Percentiles rank a stretch among this genome's conserved stretches.
Evolutionary conservation across 1,284 basidiomycete genomes (phyloP).

Genomic region (Veloporphyrellus conicus): DNA sequence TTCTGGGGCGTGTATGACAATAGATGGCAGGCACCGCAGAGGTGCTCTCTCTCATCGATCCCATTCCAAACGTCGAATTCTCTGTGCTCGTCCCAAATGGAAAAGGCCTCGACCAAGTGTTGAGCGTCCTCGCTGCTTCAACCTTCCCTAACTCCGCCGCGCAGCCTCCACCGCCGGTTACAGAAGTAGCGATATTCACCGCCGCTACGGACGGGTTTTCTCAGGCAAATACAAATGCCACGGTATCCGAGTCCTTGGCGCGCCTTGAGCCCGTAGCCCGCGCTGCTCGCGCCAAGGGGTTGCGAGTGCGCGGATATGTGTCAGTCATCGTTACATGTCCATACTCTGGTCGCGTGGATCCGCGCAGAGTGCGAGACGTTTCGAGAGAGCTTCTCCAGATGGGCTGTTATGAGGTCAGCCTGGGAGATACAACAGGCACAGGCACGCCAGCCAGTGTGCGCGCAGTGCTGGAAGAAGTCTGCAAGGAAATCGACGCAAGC

Average conservation of each 20-base stretch:
- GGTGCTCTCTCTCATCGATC: slow-evolving; percentile 58
- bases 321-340: slow-evolving; percentile 85
- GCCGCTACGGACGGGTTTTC: slow-evolving; percentile 87
- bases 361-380: slow-evolving; percentile 64
- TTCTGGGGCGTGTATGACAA: neutral
- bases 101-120: slow-evolving; percentile 68
- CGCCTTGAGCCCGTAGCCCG: slow-evolving; percentile 62
- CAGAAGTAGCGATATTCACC: slow-evolving; percentile 89
- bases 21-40: slow-evolving; percentile 86
- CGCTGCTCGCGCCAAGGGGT: slow-evolving; percentile 55
- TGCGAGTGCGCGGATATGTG: slow-evolving; percentile 85
- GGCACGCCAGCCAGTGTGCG: slow-evolving; percentile 72
- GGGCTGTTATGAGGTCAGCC: slow-evolving; percentile 91
- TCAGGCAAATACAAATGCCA: slow-evolving; percentile 81
- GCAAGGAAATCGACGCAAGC: slow-evolving; percentile 56
- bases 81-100: slow-evolving; percentile 86
- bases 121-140: slow-evolving; percentile 47
- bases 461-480: slow-evolving; percentile 68
- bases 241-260: slow-evolving; percentile 68
- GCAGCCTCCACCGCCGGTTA: slow-evolving; percentile 48
- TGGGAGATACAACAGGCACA: slow-evolving; percentile 90
- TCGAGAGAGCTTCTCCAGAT: slow-evolving; percentile 73
- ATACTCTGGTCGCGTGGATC: slow-evolving; percentile 76
- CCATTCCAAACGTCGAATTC: slow-evolving; percentile 57
- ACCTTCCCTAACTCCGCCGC: slow-evolving; percentile 26